Evolutionary conservation across 495 filamentous ascomycete genomes (phyloP).

Genomic region (Lindgomyces ingoldianus): DNA sequence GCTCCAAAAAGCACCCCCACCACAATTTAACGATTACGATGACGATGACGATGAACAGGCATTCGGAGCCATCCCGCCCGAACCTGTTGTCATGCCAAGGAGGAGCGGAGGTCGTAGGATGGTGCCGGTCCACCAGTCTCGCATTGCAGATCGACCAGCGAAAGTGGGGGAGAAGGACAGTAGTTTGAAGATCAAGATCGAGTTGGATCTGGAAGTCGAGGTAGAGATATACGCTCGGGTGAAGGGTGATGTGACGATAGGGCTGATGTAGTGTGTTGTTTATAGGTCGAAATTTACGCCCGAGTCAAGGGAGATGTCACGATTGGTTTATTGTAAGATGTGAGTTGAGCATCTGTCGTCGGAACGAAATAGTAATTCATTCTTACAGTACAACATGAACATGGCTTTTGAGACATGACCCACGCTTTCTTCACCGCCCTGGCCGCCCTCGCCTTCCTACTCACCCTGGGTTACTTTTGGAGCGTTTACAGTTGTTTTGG

Average conservation of each 20-base stretch:
- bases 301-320: conserved; percentile 37
- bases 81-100: conserved; percentile 1
- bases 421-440: background rate
- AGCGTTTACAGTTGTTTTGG: too few species aligned
- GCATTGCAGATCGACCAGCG: conserved; percentile 36
- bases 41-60: conserved; percentile 19
- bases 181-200: conserved; percentile 42
- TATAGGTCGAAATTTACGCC: conserved; percentile 20
- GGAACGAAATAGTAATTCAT: conserved; percentile 17
- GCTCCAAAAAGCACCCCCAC: conserved; percentile 13
- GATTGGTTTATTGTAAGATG: conserved; percentile 36
- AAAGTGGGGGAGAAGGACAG: conserved; percentile 35
- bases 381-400: background rate
- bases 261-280: conserved; percentile 30
- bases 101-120: conserved; percentile 24
- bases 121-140: conserved; percentile 40
- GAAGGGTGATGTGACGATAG: conserved; percentile 37
- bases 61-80: too few species aligned
- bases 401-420: conserved; percentile 3
- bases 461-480: too few species aligned
- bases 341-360: conserved; percentile 13
- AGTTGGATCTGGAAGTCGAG: conserved; percentile 39
- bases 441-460: too few species aligned
- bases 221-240: conserved; percentile 35
- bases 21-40: conserved; percentile 23